Conservation (phyloP, 2,329 filamentous ascomycete species). For the Ascomycota sp. region DNA sequence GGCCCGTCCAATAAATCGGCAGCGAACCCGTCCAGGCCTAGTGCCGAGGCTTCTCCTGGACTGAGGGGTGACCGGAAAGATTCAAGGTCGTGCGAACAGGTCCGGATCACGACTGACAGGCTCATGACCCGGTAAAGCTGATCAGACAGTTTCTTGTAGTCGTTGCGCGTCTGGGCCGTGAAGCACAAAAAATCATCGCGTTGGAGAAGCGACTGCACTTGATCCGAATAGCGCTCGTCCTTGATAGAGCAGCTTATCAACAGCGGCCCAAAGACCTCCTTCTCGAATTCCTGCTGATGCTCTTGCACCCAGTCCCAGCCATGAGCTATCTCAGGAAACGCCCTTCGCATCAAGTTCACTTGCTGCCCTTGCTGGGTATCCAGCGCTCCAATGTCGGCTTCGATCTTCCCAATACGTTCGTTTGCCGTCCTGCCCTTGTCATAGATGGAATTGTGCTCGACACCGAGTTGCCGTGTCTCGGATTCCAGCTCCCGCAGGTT, state of each 20-base stretch:
- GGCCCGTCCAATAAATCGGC: slow-evolving; percentile 66
- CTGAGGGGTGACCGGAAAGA: slow-evolving; percentile 34
- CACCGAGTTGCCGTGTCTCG: slow-evolving; percentile 15
- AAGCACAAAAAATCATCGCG: slow-evolving; percentile 41
- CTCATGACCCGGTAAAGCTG: slow-evolving; percentile 41
- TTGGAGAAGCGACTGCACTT: slow-evolving; percentile 30
- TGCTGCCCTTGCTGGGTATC: slow-evolving; percentile 60
- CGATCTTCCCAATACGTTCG: slow-evolving; percentile 15
- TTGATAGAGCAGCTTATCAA: slow-evolving; percentile 64
- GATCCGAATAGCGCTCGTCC: slow-evolving; percentile 41
- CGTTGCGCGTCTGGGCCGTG: slow-evolving; percentile 53
- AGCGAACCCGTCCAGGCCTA: slow-evolving; percentile 64
- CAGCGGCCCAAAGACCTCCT: slow-evolving; percentile 62
- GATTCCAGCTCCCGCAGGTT: slow-evolving; percentile 28
- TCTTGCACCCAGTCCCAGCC: slow-evolving; percentile 71
- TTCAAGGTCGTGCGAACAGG: slow-evolving; percentile 31
- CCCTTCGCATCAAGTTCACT: slow-evolving; percentile 37
- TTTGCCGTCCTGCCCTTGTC: slow-evolving; percentile 20
- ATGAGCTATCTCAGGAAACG: slow-evolving; percentile 41
- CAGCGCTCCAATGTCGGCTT: slow-evolving; percentile 34
- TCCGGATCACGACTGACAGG: slow-evolving; percentile 54
- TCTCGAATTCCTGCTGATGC: slow-evolving; percentile 48
- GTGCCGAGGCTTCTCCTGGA: slow-evolving; percentile 26
- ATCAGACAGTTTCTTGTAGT: slow-evolving; percentile 53
- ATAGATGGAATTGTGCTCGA: slow-evolving; percentile 21